phyloP scores from a whole-genome alignment of 1,284 basidiomycete species.

The Leccinum fallax region DNA sequence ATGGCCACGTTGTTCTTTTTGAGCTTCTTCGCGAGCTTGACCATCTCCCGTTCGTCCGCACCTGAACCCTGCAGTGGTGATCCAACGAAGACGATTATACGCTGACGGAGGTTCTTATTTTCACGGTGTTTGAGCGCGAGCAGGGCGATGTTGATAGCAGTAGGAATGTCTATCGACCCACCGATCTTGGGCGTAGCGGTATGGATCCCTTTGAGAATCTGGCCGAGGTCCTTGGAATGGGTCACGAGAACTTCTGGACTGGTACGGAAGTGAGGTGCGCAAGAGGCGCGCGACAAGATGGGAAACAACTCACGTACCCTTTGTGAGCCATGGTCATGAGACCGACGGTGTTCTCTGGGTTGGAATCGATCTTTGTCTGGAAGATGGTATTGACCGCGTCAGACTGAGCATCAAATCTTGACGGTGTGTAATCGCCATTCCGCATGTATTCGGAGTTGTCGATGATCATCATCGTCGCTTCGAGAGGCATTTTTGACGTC shows the following conservation, averaged over 20 bases:
- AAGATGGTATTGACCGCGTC: constrained; percentile 94
- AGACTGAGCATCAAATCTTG: constrained; percentile 86
- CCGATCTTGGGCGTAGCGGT: constrained; percentile 68
- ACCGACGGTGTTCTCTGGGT: constrained; percentile 97
- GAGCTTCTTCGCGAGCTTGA: constrained; percentile 92
- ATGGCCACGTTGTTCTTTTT: constrained; percentile 99
- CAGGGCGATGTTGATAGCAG: constrained; percentile 91
- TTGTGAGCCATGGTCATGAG: constrained; percentile 98
- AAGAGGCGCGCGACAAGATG: not conserved
- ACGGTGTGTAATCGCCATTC: constrained; percentile 93
- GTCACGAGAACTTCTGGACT: constrained; percentile 96
- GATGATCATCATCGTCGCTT: constrained; percentile 91
- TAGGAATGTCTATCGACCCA: constrained; percentile 83
- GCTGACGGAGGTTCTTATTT: constrained; percentile 97
- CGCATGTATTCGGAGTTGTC: constrained; percentile 97
- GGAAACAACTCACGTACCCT: constrained; percentile 55
- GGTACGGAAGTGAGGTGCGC: constrained; percentile 5
- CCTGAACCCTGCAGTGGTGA: constrained; percentile 77
- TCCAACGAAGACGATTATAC: constrained; percentile 92
- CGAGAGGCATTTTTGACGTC: constrained; percentile 77
- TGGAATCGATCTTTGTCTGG: constrained; percentile 91
- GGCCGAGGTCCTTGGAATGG: constrained; percentile 93
- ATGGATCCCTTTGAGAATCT: constrained; percentile 84
- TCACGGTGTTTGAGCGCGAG: constrained; percentile 97
- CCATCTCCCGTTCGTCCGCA: constrained; percentile 74